phyloP scores from a whole-genome alignment of 1,139 yeast species.

The Taphrina betulina region DNA sequence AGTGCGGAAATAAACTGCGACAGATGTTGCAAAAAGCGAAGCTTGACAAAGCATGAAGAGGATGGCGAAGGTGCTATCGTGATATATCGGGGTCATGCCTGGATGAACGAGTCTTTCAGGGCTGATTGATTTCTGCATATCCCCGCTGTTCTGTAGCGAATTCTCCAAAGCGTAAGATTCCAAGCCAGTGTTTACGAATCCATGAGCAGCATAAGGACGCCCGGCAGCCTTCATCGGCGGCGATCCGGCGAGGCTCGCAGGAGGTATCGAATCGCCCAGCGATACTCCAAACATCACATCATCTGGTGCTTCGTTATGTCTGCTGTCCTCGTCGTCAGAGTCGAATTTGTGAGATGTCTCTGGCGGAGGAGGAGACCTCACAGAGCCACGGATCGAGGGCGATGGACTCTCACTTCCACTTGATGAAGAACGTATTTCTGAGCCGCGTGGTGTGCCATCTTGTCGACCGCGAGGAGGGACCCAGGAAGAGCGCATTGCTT shows the following conservation, averaged over 20 bases:
- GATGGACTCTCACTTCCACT: not conserved
- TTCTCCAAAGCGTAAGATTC: not conserved
- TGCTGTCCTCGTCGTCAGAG: not conserved
- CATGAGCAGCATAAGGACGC: not conserved
- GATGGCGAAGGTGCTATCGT: constrained; percentile 43
- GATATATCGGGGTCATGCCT: constrained; percentile 36
- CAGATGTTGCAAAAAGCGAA: constrained; percentile 44
- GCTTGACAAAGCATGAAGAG: constrained; percentile 42
- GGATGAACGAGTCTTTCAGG: constrained; percentile 33
- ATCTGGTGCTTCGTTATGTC: constrained; percentile 18
- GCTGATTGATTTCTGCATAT: not conserved
- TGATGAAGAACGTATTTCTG: not conserved
- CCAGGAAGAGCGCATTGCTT: constrained; percentile 28
- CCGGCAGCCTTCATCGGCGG: not conserved
- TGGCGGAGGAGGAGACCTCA: not conserved
- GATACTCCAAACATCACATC: constrained; percentile 23
- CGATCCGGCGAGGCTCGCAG: constrained; percentile 9
- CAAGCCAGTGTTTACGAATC: no score
- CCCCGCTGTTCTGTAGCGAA: not conserved
- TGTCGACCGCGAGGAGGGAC: constrained; percentile 12
- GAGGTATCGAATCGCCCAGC: constrained; percentile 9
- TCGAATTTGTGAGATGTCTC: not conserved
- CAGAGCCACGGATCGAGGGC: not conserved
- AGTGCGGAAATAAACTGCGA: constrained; percentile 43
- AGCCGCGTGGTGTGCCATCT: not conserved